Percentiles rank a stretch among this genome's conserved stretches.
phyloP scores from a whole-genome alignment of 2,329 filamentous ascomycete genomes.

The Pseudohalonectria lignicola region DNA sequence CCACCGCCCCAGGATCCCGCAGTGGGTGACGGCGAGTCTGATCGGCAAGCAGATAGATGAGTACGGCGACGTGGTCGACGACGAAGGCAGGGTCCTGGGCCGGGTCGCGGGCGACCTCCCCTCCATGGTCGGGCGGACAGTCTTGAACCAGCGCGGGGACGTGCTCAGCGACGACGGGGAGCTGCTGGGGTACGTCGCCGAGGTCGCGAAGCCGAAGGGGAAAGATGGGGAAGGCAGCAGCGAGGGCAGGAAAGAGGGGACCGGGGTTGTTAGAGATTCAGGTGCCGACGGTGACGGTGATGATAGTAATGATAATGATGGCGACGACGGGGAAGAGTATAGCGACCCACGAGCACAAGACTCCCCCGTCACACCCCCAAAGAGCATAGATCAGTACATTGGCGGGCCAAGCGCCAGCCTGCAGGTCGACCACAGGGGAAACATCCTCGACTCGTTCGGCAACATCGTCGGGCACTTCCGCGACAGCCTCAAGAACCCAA shows the following conservation, averaged over 20 bases:
- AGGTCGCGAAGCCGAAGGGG: slow-evolving; percentile 21
- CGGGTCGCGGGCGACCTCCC: slow-evolving; percentile 42
- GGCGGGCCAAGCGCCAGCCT: slow-evolving; percentile 20
- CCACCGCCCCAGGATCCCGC: slow-evolving; percentile 16
- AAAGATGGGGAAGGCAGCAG: too few species aligned
- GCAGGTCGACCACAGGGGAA: slow-evolving; percentile 30
- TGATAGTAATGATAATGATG: neutral
- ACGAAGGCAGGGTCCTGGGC: slow-evolving; percentile 37
- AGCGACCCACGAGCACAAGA: neutral
- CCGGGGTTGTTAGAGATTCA: slow-evolving; percentile 7
- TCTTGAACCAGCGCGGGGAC: slow-evolving; percentile 31
- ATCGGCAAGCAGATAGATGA: slow-evolving; percentile 39
- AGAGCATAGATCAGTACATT: slow-evolving; percentile 21
- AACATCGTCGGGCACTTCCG: slow-evolving; percentile 37
- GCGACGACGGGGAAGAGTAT: slow-evolving; percentile 14
- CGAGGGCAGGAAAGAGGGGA: slow-evolving; percentile 8
- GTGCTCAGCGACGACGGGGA: slow-evolving; percentile 31
- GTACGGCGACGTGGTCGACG: slow-evolving; percentile 41
- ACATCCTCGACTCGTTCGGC: slow-evolving; percentile 32
- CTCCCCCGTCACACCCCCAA: slow-evolving; percentile 9
- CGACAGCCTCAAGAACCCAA: slow-evolving; percentile 30
- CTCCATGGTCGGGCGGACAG: slow-evolving; percentile 38
- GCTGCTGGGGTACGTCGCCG: slow-evolving; percentile 31
- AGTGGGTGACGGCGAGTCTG: slow-evolving; percentile 20
- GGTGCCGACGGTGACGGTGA: neutral